Evolutionary conservation across 306 rosid species (phyloP).

Genomic region (Castanea mollissima): DNA sequence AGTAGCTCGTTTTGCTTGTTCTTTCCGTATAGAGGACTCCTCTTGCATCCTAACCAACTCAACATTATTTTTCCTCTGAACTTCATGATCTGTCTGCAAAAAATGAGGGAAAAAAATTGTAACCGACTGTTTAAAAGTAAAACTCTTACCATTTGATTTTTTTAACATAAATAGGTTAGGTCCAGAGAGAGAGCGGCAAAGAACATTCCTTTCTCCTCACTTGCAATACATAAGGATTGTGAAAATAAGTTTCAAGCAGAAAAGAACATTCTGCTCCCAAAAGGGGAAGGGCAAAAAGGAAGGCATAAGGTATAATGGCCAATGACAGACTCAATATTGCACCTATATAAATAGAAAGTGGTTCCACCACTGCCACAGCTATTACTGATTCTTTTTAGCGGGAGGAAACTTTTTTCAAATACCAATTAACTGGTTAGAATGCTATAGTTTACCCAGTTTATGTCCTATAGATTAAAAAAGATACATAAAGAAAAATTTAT

Average conservation of each 20-base stretch:
- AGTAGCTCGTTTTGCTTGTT: constrained; percentile 77
- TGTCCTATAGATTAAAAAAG: background rate
- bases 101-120: constrained; percentile 15
- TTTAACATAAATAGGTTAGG: background rate
- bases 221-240: background rate
- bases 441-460: background rate
- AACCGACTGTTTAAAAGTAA: background rate
- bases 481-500: constrained; percentile 1
- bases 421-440: background rate
- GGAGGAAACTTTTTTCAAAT: background rate
- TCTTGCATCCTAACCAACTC: constrained; percentile 97
- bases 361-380: constrained; percentile 2
- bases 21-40: constrained; percentile 76
- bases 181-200: background rate
- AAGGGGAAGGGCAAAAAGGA: background rate
- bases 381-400: background rate
- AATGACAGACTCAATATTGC: background rate
- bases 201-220: background rate
- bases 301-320: background rate
- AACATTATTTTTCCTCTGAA: constrained; percentile 81
- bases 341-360: constrained; percentile 3
- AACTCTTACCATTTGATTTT: background rate
- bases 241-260: constrained; percentile 8
- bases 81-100: constrained; percentile 81
- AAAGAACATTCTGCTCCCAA: constrained; percentile 1